These are phyloP conservation scores for Aspergillus ochraceus DNA, from an alignment of 2,329 filamentous ascomycete species.

Conservation along the genomic window DNA sequence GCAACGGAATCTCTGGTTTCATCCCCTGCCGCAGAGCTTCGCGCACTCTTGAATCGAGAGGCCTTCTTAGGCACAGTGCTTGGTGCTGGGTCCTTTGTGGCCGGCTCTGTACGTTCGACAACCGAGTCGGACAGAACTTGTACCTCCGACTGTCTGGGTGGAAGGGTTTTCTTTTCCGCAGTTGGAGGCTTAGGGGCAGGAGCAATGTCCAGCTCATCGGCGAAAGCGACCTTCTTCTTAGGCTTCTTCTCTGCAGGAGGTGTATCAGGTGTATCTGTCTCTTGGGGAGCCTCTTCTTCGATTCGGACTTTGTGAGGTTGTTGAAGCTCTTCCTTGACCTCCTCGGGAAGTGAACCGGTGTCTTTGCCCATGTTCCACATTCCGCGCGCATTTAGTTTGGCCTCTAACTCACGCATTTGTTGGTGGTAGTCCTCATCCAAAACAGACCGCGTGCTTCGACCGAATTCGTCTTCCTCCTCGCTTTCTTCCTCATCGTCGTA, in stretches of 20 bases:
- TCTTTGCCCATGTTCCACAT: slow-evolving; percentile 60
- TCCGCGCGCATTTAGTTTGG: slow-evolving; percentile 63
- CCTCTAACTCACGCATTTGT: slow-evolving; percentile 83
- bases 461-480: slow-evolving; percentile 73
- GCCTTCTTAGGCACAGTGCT: slow-evolving; percentile 36
- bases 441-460: slow-evolving; percentile 66
- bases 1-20: slow-evolving; percentile 5
- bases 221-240: slow-evolving; percentile 78
- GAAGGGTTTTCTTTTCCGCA: slow-evolving; percentile 28
- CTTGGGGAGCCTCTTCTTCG: slow-evolving; percentile 24
- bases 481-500: slow-evolving; percentile 56
- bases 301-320: slow-evolving; percentile 25
- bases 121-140: slow-evolving; percentile 44
- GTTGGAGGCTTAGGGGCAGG: slow-evolving; percentile 37
- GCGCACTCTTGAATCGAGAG: slow-evolving; percentile 47
- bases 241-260: slow-evolving; percentile 26
- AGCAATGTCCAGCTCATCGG: slow-evolving; percentile 71
- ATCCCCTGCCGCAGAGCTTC: slow-evolving; percentile 20
- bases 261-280: slow-evolving; percentile 8
- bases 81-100: slow-evolving; percentile 18
- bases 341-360: slow-evolving; percentile 32
- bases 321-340: slow-evolving; percentile 33
- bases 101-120: slow-evolving; percentile 40
- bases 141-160: slow-evolving; percentile 27
- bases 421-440: slow-evolving; percentile 73